phyloP scores from a whole-genome alignment of 495 filamentous ascomycete genomes.

The Evansstolkia leycettana region DNA sequence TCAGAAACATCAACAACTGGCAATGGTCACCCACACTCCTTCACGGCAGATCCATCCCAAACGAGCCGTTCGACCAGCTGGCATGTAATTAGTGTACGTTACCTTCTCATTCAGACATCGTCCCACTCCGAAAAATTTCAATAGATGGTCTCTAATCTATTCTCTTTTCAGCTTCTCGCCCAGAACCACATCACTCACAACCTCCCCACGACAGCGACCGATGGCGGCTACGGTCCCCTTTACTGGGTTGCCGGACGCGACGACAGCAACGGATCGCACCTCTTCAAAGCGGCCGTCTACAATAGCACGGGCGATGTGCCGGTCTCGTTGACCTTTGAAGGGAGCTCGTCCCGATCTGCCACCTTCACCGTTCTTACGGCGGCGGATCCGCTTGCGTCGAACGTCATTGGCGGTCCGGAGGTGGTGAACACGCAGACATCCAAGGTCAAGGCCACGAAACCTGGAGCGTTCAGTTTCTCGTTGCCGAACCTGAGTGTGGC shows the following conservation, averaged over 20 bases:
- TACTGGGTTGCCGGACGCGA: slow-evolving; percentile 29
- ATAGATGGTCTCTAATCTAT: no score
- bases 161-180: slow-evolving; percentile 33
- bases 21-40: no score
- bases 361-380: slow-evolving; percentile 50
- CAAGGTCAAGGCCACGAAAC: slow-evolving; percentile 28
- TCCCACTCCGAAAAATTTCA: no score
- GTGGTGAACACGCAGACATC: slow-evolving; percentile 31
- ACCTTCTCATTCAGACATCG: no score
- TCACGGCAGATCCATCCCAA: no score
- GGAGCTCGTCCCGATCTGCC: slow-evolving; percentile 26
- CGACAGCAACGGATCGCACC: slow-evolving; percentile 20
- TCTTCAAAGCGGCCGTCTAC: slow-evolving; percentile 56
- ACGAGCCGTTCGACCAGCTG: no score
- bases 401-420: slow-evolving; percentile 24
- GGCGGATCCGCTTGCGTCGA: slow-evolving; percentile 26
- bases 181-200: slow-evolving; percentile 27
- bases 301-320: slow-evolving; percentile 41
- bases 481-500: slow-evolving; percentile 40
- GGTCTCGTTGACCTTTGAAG: slow-evolving; percentile 43
- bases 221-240: slow-evolving; percentile 24
- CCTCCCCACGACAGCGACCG: slow-evolving; percentile 25
- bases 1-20: no score
- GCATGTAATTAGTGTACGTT: no score
- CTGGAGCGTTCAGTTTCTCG: slow-evolving; percentile 35